These are phyloP conservation scores for Dalbergia cochinchinensis DNA, from an alignment of 306 rosid genomes.

Conservation along the genomic window DNA sequence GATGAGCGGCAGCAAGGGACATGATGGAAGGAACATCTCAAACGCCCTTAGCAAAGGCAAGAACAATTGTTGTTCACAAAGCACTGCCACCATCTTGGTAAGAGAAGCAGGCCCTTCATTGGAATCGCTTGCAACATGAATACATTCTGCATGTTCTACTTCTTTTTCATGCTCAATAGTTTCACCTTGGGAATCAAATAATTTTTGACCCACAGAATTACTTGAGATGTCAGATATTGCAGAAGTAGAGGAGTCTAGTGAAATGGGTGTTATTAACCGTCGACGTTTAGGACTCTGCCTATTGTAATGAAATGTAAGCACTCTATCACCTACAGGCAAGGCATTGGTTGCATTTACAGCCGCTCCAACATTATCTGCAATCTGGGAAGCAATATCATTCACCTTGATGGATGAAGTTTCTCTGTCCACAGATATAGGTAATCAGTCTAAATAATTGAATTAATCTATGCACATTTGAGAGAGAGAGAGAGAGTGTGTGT, in stretches of 20 bases:
- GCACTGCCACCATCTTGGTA: constrained; percentile 95
- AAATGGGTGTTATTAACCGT: constrained; percentile 66
- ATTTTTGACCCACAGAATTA: constrained; percentile 55
- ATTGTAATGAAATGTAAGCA: constrained; percentile 80
- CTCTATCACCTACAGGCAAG: constrained; percentile 69
- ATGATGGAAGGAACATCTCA: constrained; percentile 97
- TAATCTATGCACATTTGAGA: constrained; percentile 13
- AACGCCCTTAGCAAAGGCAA: constrained; percentile 94
- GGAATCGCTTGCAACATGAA: constrained; percentile 55
- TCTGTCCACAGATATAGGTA: constrained; percentile 61
- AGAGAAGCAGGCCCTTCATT: constrained; percentile 77
- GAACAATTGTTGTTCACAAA: constrained; percentile 85
- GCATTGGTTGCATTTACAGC: constrained; percentile 90
- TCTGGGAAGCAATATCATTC: constrained; percentile 91
- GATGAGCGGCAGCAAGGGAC: constrained; percentile 86
- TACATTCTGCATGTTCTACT: constrained; percentile 48
- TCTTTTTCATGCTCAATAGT: constrained; percentile 56
- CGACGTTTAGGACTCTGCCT: constrained; percentile 83
- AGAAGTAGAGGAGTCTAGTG: constrained; percentile 52
- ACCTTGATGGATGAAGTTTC: constrained; percentile 96
- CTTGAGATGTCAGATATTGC: constrained; percentile 50
- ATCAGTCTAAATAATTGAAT: constrained; percentile 44
- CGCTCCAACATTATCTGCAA: constrained; percentile 84
- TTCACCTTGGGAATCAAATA: constrained; percentile 56
- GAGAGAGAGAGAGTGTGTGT: background rate